These are phyloP conservation scores for Trapa bicornis DNA, from an alignment of 345 rosid genomes.

Conservation along the genomic window DNA sequence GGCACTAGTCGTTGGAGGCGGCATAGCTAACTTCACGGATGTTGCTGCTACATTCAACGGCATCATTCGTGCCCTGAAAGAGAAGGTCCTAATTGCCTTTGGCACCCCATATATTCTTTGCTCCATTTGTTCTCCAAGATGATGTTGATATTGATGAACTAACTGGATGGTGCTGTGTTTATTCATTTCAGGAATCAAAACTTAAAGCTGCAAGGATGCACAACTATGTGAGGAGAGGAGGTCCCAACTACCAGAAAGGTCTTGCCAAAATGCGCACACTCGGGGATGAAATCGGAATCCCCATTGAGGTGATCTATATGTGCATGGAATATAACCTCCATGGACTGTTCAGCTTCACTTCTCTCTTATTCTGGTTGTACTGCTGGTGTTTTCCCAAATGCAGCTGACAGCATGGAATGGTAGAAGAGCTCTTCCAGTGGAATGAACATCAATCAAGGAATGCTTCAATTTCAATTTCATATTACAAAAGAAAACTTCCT, in stretches of 20 bases:
- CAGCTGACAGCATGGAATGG: background rate
- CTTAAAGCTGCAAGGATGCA: slow-evolving; percentile 59
- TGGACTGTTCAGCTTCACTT: background rate
- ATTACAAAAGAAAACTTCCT: background rate
- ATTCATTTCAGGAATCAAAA: slow-evolving; percentile 41
- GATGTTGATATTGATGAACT: too few relatives aligned
- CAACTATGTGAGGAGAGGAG: slow-evolving; percentile 66
- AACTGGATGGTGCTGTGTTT: background rate
- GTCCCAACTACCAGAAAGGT: slow-evolving; percentile 78
- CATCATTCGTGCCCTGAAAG: slow-evolving; percentile 80
- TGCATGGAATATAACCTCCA: background rate
- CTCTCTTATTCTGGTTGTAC: background rate
- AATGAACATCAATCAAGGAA: background rate
- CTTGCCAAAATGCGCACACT: slow-evolving; percentile 72
- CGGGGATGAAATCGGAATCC: slow-evolving; percentile 70
- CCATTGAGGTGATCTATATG: slow-evolving; percentile 50
- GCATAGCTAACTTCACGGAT: slow-evolving; percentile 92
- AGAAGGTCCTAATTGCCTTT: slow-evolving; percentile 41
- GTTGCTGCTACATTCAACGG: slow-evolving; percentile 96
- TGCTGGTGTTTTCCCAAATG: background rate
- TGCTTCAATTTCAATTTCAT: background rate
- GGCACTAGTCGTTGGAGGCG: slow-evolving; percentile 93
- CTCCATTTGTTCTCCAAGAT: background rate
- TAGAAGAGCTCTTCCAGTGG: background rate
- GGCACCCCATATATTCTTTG: background rate